Conservation (phyloP, 148 eudicot genomes). For the Fagopyrum esculentum region DNA sequence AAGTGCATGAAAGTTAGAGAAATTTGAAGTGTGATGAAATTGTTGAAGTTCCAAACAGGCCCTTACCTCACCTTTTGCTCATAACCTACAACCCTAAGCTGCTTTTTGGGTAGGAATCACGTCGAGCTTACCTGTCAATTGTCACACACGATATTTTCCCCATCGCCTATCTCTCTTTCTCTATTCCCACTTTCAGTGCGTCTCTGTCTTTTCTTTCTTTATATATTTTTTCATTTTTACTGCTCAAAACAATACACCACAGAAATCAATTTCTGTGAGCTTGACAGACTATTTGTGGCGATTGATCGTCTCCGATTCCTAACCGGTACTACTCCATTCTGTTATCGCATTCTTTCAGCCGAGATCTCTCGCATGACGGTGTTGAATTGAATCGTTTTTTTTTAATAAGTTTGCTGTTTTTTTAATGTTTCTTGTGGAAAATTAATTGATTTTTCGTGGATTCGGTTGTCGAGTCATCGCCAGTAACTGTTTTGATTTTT, state of each 20-base stretch:
- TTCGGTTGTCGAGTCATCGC: conserved; percentile 4
- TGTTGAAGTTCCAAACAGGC: background rate
- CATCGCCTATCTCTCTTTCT: background rate
- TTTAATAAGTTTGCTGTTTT: background rate
- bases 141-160: conserved; percentile 6
- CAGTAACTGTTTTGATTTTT: background rate
- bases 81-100: background rate
- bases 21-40: background rate
- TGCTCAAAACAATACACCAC: background rate
- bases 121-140: conserved; percentile 8
- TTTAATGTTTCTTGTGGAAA: background rate
- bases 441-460: background rate
- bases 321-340: conserved; percentile 11
- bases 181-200: conserved; percentile 20
- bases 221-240: background rate
- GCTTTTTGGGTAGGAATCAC: conserved; percentile 5
- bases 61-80: background rate
- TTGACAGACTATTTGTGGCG: background rate
- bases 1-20: too few relatives aligned
- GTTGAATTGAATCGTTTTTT: background rate
- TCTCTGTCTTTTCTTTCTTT: background rate
- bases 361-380: conserved; percentile 6
- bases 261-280: conserved; percentile 1
- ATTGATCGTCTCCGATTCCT: conserved; percentile 12
- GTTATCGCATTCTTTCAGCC: conserved; percentile 1